Conservation (phyloP, 345 rosid species). For the Draba incana region DNA sequence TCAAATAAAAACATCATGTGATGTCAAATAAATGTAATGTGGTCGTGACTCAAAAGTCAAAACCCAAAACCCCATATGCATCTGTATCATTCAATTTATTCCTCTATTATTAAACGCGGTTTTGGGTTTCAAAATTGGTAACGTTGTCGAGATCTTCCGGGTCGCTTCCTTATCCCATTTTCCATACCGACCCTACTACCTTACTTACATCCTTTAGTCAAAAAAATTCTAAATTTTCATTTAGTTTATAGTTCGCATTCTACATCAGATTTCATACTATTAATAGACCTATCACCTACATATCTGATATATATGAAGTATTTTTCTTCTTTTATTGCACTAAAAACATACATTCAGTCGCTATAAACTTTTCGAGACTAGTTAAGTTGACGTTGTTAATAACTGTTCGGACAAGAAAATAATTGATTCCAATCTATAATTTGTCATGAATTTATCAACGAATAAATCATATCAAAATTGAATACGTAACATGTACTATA, state of each 20-base stretch:
- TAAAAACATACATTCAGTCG: background rate
- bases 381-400: no score
- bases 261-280: constrained; percentile 18
- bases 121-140: background rate
- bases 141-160: constrained; percentile 13
- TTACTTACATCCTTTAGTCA: constrained; percentile 3
- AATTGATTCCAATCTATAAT: no score
- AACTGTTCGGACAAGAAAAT: no score
- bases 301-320: background rate
- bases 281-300: background rate
- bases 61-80: constrained; percentile 29
- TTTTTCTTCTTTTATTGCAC: background rate
- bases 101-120: constrained; percentile 42
- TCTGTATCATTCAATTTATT: no score
- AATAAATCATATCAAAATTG: no score
- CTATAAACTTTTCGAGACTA: no score
- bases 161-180: constrained; percentile 18
- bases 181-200: constrained; percentile 7
- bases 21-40: constrained; percentile 15
- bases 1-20: constrained; percentile 1
- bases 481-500: no score
- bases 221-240: background rate
- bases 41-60: constrained; percentile 24
- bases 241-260: background rate
- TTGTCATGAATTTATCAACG: background rate